Base-by-base conservation (phyloP, 2,329 filamentous ascomycete genomes). In the Nannizziopsis arthrosporioides region DNA sequence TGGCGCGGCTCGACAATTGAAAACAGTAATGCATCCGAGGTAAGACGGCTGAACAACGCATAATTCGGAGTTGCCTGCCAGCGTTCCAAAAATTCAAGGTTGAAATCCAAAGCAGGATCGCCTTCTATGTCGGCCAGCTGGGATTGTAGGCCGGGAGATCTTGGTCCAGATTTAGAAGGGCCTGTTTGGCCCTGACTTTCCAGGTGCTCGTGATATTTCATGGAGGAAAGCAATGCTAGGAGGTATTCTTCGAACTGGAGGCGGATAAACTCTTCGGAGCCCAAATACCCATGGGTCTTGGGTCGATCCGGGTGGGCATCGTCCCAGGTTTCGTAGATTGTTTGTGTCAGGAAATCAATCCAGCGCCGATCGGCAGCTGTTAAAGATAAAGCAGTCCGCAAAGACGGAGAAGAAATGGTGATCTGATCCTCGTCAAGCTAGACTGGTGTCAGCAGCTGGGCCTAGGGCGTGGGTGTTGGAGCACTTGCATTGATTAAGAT, bases 241-340 rank as follows among this genome's bases (percentile, higher is more conserved):
- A 98, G 76, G 61, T 98, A 98, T 60, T 95, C 89, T 67, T 98
- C 92, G 54, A 98, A 98, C 60, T 96, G 90, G 36, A 95, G 78
- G 27, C 92, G 80, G 57, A 98, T 98, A 60, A 95, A 95, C 63
- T 96, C 92, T 68, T 98, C 92, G 53, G 88, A 95, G 27, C 92
- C 92, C 34, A 87, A 81, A 60, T 95, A 98, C 27, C 89, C 89
- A 73, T 95, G 82, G 1, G 87, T 94, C 59, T 88, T 95, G n/a
- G 92, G 92, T 42, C 85, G 77, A 53, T 80, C 79, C 0, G 92
- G 92, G 59, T 96, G 90, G 3, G 80, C 73, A 37, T 94, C 87
- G 61, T 98, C 92, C 92, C 92, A 98, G 0, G 92, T 95, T 55
- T 96, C 88, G 59, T 92, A 85, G 17, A 98, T 86, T 35, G 88